Evolutionary conservation across 2,329 filamentous ascomycete species (phyloP), one percentile per base, ranked within the genome.

Genomic region (Pseudogymnoascus sp.): DNA sequence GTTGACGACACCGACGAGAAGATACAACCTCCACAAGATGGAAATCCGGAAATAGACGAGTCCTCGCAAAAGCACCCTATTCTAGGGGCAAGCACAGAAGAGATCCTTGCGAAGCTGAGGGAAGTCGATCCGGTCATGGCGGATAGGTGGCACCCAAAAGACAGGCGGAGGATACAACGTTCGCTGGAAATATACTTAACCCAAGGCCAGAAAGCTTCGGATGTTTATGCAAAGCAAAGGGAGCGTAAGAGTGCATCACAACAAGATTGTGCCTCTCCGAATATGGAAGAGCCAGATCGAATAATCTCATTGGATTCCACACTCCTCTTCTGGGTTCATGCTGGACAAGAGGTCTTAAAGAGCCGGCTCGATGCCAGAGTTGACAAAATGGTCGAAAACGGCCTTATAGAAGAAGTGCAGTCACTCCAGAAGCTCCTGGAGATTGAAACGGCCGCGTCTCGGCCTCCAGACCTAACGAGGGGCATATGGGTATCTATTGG

Each of bases 401-500:
- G 88, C 0, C 73, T 91, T 11, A 73, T 89, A n/a, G 72, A 79
- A 1, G 88, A 91, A 74, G 85, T 88, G 0, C 71, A 79, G 40
- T 76, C 73, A 1, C 79, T 90, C 69, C 77, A 78, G 11, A 71
- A 75, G 1, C 81, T 82, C 65, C 75, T 82, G 2, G 69, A 76
- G 14, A 68, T 75, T 4, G 75, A 81, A 62, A 72, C 78, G 59
- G 72, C 77, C 0, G 70, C 77, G 1, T 88, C 85, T 0, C 74
- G 79, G 1, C 67, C 75, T 0, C 76, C 95, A 1, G 91, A 98
- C 71, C 82, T 85, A 67, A 89, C 84, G 1, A 86, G 87, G 61
- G 96, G 95, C 0, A 96, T 99, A 46, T 99, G 93, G 92, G 89
- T 96, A 61, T 95, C 93, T 1, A 99, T 99, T 66, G 95, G 95